Conservation (phyloP, 169 alveolate species). For the Plasmodium vivax region DNA sequence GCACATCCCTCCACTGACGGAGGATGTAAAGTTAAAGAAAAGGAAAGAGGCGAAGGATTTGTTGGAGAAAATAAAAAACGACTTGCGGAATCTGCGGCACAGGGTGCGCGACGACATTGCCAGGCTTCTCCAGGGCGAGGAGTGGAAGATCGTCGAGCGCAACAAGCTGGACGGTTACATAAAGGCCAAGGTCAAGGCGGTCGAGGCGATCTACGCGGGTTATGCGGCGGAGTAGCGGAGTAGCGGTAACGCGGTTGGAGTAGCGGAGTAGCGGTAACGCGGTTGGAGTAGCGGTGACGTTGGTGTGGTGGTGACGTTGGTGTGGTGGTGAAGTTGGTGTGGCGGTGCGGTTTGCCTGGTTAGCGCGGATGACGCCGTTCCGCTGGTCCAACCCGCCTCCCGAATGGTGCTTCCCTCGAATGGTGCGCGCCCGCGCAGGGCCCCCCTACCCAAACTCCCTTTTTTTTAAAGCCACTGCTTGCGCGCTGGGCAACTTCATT, state of each 20-base stretch:
- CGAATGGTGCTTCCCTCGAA: background rate
- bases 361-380: background rate
- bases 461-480: background rate
- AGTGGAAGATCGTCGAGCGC: slow-evolving; percentile 60
- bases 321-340: background rate
- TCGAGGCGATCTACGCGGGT: slow-evolving; percentile 14
- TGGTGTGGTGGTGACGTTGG: background rate
- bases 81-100: slow-evolving; percentile 48
- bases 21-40: slow-evolving; percentile 49
- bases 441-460: background rate
- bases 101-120: slow-evolving; percentile 44
- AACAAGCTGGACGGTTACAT: slow-evolving; percentile 57
- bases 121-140: slow-evolving; percentile 31
- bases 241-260: background rate
- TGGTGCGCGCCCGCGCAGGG: too few relatives aligned
- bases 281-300: background rate
- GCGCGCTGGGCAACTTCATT: background rate
- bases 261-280: background rate
- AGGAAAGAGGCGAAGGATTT: slow-evolving; percentile 71
- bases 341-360: background rate
- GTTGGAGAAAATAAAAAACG: slow-evolving; percentile 55
- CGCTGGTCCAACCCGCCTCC: background rate
- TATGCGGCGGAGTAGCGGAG: background rate
- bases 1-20: slow-evolving; percentile 56
- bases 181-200: slow-evolving; percentile 22